Base-by-base conservation (phyloP, 2,329 filamentous ascomycete species). In the Pseudogymnoascus sp. region DNA sequence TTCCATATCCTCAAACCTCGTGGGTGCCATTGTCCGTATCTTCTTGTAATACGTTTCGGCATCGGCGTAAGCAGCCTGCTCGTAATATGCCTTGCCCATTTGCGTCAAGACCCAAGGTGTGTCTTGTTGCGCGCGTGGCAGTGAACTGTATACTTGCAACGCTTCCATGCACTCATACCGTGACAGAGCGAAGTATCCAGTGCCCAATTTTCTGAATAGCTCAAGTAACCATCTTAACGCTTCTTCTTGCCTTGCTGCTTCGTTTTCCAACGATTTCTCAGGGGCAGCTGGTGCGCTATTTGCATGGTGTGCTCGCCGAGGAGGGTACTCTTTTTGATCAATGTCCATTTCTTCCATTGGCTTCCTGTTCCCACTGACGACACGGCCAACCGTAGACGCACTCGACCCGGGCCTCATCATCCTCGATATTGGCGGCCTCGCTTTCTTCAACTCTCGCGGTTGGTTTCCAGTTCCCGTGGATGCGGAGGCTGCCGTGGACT, bases 81-180 rank as follows among this genome's bases (percentile, higher is more conserved):
- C 95, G 73, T 96, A 96, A 72, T 96, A 86, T 16, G 93, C 91
- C 68, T 91, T 89, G 6, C 92, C 96, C 72, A 97, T 88, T 71
- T 96, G 91, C 5, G 92, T 88, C 63, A 97, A 81, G 12, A 97
- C 91, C 90, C 92, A 97, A 1, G 95, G 91, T 1, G 93, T 96
- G 65, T 96, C 92, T 68, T 91, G 87, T 70, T 97, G 93, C 4
- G 81, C 77, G 31, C 84, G 78, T 1, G 91, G 87, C 18, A 99
- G 78, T 0, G 85, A 82, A 64, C 82, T 82, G 72, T 93, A 92
- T 2, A 86, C 81, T 65, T 89, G 84, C 55, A 97, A 78, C 1
- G 95, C 90, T 64, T 95, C 87, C 21, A 84, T 79, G 67, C 90
- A 91, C 68, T 89, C 87, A 72, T 91, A 99, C 59, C 88, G 88